These are phyloP conservation scores for Wallacemonas sp. DNA, from an alignment of 208 protist species.

Conservation along the genomic window DNA sequence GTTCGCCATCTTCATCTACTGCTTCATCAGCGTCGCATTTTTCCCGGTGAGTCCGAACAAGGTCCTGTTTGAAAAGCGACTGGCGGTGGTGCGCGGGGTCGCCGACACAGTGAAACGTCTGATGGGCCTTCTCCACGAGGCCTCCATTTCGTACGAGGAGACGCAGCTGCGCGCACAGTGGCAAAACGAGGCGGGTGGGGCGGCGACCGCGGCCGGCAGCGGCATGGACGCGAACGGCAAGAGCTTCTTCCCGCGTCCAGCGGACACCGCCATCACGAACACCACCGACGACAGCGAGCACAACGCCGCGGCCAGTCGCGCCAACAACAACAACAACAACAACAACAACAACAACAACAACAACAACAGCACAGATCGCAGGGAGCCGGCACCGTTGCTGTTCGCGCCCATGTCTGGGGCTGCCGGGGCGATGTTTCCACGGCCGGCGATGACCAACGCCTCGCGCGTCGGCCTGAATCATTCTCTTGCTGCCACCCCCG, in stretches of 20 bases:
- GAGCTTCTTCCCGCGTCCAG: conserved; percentile 3
- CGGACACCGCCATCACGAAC: neutral
- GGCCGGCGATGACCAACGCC: conserved; percentile 13
- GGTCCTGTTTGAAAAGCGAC: conserved; percentile 55
- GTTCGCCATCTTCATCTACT: conserved; percentile 84
- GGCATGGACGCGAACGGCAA: conserved; percentile 6
- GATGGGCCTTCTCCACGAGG: conserved; percentile 56
- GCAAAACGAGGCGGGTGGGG: neutral
- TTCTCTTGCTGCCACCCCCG: too few species aligned
- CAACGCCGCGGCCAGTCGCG: neutral
- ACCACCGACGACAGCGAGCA: conserved; percentile 3
- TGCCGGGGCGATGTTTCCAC: conserved; percentile 5
- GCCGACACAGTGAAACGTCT: conserved; percentile 45
- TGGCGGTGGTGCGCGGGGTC: conserved; percentile 43
- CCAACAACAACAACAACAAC: conserved; percentile 17
- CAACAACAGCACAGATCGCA: neutral
- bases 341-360: conserved; percentile 8
- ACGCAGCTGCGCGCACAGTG: conserved; percentile 7
- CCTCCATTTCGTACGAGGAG: conserved; percentile 32
- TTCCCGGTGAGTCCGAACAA: conserved; percentile 71
- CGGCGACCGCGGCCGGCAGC: neutral
- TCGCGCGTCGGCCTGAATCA: conserved; percentile 1
- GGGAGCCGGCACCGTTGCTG: neutral
- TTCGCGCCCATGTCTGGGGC: conserved; percentile 1
- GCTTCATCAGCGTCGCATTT: conserved; percentile 60